These are phyloP conservation scores for Septoria petroselini DNA, from an alignment of 2,329 filamentous ascomycete genomes.

Conservation along the genomic window DNA sequence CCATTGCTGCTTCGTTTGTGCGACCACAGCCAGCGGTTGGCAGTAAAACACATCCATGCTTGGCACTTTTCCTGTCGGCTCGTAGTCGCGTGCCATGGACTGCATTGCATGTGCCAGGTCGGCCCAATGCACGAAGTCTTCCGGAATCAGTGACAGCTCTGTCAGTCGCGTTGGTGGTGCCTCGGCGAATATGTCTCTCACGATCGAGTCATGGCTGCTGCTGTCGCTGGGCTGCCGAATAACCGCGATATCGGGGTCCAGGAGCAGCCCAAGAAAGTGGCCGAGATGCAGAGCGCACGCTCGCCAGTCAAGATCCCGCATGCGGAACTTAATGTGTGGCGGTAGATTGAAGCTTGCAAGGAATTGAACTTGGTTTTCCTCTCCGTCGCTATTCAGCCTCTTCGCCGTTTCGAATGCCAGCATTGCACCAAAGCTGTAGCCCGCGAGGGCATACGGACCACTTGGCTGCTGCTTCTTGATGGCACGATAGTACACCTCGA, in stretches of 20 bases:
- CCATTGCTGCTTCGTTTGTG: constrained; percentile 36
- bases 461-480: constrained; percentile 45
- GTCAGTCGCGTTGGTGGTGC: neutral
- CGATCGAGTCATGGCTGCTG: neutral
- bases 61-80: constrained; percentile 41
- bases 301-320: constrained; percentile 43
- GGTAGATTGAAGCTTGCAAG: constrained; percentile 49
- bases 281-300: constrained; percentile 42
- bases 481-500: constrained; percentile 41
- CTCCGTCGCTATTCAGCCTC: constrained; percentile 37
- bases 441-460: constrained; percentile 53
- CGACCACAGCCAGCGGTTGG: constrained; percentile 37
- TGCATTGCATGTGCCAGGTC: constrained; percentile 12
- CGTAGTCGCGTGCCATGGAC: constrained; percentile 35
- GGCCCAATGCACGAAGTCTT: constrained; percentile 7
- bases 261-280: constrained; percentile 43
- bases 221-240: neutral
- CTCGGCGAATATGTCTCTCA: neutral
- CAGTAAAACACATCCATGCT: constrained; percentile 45
- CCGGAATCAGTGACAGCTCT: neutral
- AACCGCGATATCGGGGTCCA: constrained; percentile 19
- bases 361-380: constrained; percentile 40
- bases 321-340: constrained; percentile 47
- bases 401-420: constrained; percentile 53
- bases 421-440: constrained; percentile 52